A percentile compares a stretch with the other conserved stretches of the same genome.
Evolutionary conservation across 78 protist genomes (phyloP).

Genomic region (Polysphondylium violaceum): DNA sequence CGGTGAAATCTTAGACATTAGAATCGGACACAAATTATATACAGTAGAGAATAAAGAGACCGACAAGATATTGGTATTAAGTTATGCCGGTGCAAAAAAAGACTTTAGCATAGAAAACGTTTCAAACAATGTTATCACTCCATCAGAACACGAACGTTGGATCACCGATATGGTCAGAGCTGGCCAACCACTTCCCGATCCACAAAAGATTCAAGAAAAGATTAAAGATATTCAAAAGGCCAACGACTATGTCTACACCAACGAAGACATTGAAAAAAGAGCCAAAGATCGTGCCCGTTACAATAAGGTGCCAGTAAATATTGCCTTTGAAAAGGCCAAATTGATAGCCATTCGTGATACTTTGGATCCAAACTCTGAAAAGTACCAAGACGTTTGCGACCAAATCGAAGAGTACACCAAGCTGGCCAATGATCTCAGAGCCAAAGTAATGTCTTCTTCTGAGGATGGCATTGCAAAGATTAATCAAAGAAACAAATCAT

Average conservation of each 20-base stretch:
- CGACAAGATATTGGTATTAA: constrained; percentile 15
- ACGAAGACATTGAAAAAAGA: constrained; percentile 60
- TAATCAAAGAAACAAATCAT: constrained; percentile 32
- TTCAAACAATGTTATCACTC: constrained; percentile 51
- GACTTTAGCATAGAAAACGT: constrained; percentile 62
- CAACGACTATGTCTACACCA: constrained; percentile 41
- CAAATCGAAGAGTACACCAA: constrained; percentile 21
- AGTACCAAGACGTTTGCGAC: not conserved
- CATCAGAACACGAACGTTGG: constrained; percentile 61
- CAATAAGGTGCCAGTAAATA: constrained; percentile 21
- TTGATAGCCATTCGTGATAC: constrained; percentile 43
- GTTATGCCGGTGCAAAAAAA: constrained; percentile 41
- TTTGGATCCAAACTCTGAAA: not conserved
- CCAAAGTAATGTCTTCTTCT: not conserved
- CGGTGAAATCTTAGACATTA: constrained; percentile 18
- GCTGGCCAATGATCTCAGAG: not conserved
- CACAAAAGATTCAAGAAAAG: constrained; percentile 3
- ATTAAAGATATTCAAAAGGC: constrained; percentile 44
- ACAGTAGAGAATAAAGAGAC: constrained; percentile 56
- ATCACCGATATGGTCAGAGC: constrained; percentile 66
- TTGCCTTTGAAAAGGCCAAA: constrained; percentile 48
- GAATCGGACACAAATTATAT: constrained; percentile 20
- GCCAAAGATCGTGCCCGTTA: constrained; percentile 2
- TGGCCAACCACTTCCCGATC: not conserved
- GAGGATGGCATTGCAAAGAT: constrained; percentile 1